These are phyloP conservation scores for Apiotrichum sp. DNA, from an alignment of 1,284 basidiomycete species.

Conservation along the genomic window DNA sequence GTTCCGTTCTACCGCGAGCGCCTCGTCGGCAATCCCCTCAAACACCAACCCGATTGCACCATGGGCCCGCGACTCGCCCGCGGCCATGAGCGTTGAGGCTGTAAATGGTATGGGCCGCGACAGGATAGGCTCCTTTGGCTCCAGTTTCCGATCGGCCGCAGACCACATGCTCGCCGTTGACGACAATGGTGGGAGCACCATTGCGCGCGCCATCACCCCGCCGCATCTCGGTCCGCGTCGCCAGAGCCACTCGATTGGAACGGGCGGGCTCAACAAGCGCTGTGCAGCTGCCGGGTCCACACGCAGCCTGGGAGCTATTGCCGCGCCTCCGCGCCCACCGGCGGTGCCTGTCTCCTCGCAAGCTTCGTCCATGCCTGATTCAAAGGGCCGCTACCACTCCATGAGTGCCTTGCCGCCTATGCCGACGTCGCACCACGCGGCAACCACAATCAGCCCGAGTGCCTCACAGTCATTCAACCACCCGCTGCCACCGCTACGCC, in stretches of 20 bases:
- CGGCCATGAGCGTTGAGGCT: neutral
- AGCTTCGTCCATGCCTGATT: no score
- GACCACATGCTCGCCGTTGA: conserved; percentile 1
- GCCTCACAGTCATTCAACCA: no score
- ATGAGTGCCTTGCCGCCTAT: no score
- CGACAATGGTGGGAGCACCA: neutral
- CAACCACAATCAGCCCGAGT: no score
- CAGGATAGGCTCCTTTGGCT: neutral
- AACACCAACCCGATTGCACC: neutral
- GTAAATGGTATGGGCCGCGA: neutral
- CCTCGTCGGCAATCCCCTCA: neutral
- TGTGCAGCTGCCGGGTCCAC: no score
- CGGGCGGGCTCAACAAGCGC: no score
- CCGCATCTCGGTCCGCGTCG: neutral
- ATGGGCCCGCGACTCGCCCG: neutral
- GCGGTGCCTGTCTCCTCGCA: no score
- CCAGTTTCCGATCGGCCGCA: neutral
- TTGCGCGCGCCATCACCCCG: neutral
- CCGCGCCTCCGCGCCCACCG: no score
- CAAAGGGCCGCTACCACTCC: no score
- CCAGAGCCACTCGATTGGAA: neutral
- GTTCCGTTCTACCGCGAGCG: neutral
- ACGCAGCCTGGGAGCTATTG: no score
- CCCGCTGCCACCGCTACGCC: no score
- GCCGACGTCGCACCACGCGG: no score